Conservation (phyloP, 2,329 filamentous ascomycete species). For the Xylariaceae sp. region DNA sequence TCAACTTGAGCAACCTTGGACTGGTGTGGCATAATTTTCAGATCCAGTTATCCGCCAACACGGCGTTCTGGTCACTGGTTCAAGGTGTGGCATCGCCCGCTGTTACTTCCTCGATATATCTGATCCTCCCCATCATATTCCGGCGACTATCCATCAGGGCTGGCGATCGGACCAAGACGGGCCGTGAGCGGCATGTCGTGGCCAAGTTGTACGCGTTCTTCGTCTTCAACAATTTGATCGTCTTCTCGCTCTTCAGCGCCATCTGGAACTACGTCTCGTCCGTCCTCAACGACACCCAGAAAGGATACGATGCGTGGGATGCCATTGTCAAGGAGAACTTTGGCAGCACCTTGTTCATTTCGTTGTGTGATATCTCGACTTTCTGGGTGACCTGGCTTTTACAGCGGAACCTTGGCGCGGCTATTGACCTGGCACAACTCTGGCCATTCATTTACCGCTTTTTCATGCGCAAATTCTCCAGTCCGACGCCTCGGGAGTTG, state of each 20-base stretch:
- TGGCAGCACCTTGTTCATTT: conserved; percentile 57
- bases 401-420: conserved; percentile 85
- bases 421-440: conserved; percentile 87
- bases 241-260: conserved; percentile 87
- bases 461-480: conserved; percentile 74
- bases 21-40: conserved; percentile 72
- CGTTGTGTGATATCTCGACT: conserved; percentile 72
- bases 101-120: conserved; percentile 78
- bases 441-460: conserved; percentile 80
- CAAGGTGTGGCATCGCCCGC: conserved; percentile 90
- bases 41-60: conserved; percentile 52
- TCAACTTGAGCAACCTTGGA: conserved; percentile 76
- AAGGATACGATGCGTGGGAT: conserved; percentile 56
- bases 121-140: conserved; percentile 85
- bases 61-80: conserved; percentile 71
- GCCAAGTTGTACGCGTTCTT: conserved; percentile 93
- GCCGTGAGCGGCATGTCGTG: conserved; percentile 83
- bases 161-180: conserved; percentile 87
- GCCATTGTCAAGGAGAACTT: conserved; percentile 59
- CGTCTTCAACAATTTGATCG: conserved; percentile 90
- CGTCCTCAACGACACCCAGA: conserved; percentile 52
- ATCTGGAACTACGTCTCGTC: conserved; percentile 65
- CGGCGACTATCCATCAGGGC: conserved; percentile 74
- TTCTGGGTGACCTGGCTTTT: conserved; percentile 95
- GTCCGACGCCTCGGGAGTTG: conserved; percentile 80